Base-by-base conservation (phyloP, 768 basidiomycete genomes). In the Podaxis sp. region DNA sequence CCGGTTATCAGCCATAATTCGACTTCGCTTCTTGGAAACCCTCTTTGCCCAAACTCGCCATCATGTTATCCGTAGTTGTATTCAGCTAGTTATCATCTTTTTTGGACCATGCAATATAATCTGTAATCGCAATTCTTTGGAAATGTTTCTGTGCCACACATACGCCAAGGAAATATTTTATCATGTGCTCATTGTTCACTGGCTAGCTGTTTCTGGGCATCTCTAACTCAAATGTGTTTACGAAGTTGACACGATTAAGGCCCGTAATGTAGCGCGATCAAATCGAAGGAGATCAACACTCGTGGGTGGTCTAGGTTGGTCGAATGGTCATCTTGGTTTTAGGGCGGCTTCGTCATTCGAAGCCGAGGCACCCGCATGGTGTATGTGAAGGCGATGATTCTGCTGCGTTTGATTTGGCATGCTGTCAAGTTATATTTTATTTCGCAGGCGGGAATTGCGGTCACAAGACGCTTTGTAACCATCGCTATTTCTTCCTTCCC, bases 1-100 rank as follows among this genome's bases (percentile, higher is more conserved):
- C 73, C 36, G 68, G 66, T 46, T 74, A 74, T 68, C 67, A 65
- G 26, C 73, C 73, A 59, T 74, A 69, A 59, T 52, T 38, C n/a
- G 28, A 42, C 6, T 61, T 26, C 38, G 59, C 40, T 40, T 40
- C 36, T 59, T 59, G 57, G 42, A 59, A 52, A 30, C 19, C 38
- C 19, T 19, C 26, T 24, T 17, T 22, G 12, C 24, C 15, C n/a
- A 19, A 8, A 44, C 42, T 57, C 33, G 28, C 39, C 48, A 22
- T 52, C 52, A 4, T 39, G 13, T 61, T 33, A 61, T 55, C 40
- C 52, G n/a, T 36, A 40, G 51, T 19, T 42, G 40, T 53, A 49
- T 38, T 19, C 17, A 33, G 30, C 30, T 17, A n/a, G 52, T 19
- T 54, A 46, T 7, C 24, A 60, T 22, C 24, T 30, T 30, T 28